phyloP scores from a whole-genome alignment of 2,329 filamentous ascomycete species.

The Aspergillus pseudonomiae region DNA sequence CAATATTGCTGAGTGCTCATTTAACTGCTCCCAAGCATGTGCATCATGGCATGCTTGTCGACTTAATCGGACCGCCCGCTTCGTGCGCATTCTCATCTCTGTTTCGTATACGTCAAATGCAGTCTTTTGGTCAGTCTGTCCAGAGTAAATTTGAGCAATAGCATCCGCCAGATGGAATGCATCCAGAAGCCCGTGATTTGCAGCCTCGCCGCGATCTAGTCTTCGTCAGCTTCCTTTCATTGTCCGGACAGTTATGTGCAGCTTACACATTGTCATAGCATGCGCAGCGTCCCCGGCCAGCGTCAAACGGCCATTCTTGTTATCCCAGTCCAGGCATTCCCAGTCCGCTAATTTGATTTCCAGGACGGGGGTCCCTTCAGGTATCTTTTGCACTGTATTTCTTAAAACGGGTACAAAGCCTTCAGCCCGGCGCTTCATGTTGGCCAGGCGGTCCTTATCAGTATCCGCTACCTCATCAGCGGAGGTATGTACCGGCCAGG shows the following conservation, averaged over 20 bases:
- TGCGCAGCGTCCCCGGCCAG: conserved; percentile 37
- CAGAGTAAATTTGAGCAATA: conserved; percentile 18
- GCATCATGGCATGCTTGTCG: conserved; percentile 40
- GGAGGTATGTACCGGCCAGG: conserved; percentile 46
- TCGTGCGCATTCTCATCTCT: conserved; percentile 35
- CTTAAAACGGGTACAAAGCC: conserved; percentile 29
- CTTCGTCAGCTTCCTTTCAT: conserved; percentile 4
- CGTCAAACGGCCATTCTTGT: conserved; percentile 30
- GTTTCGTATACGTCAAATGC: conserved; percentile 32
- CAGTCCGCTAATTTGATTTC: conserved; percentile 34
- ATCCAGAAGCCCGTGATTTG: conserved; percentile 37
- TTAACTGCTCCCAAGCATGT: conserved; percentile 33
- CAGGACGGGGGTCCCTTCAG: conserved; percentile 28
- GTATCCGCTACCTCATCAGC: conserved; percentile 39
- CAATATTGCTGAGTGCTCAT: conserved; percentile 33
- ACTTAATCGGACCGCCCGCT: conserved; percentile 35
- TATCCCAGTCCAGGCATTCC: conserved; percentile 36
- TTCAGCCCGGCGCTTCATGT: conserved; percentile 43
- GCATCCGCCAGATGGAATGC: conserved; percentile 25
- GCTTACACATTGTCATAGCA: conserved; percentile 38
- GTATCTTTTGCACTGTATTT: conserved; percentile 27
- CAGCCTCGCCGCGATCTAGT: conserved; percentile 35
- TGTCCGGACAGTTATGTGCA: not conserved
- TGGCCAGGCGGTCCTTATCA: conserved; percentile 36
- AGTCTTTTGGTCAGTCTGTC: conserved; percentile 3